phyloP scores from a whole-genome alignment of 2,329 filamentous ascomycete genomes.

The Fusarium buxicola region DNA sequence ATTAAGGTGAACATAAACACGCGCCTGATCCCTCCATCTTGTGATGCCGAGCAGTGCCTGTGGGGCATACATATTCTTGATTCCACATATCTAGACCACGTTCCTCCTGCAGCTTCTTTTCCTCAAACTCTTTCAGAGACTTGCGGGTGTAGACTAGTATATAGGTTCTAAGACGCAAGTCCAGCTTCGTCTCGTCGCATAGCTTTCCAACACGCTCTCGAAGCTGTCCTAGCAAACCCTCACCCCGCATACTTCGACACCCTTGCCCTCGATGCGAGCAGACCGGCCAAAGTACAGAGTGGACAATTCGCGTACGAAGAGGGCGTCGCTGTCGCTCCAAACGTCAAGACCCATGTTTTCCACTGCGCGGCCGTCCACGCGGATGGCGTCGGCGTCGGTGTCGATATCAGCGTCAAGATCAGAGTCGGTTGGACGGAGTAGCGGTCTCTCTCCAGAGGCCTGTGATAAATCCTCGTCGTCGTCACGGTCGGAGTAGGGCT shows the following conservation, averaged over 20 bases:
- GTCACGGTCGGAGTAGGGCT: slow-evolving; percentile 52
- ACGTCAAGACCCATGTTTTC: slow-evolving; percentile 80
- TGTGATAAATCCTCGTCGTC: slow-evolving; percentile 53
- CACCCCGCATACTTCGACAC: slow-evolving; percentile 80
- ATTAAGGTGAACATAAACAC: slow-evolving; percentile 1
- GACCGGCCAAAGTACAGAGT: slow-evolving; percentile 73
- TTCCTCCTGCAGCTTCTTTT: slow-evolving; percentile 7
- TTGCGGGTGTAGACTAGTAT: slow-evolving; percentile 34
- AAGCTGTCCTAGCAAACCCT: slow-evolving; percentile 66
- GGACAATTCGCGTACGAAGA: slow-evolving; percentile 73
- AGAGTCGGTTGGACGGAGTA: slow-evolving; percentile 38
- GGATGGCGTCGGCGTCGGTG: slow-evolving; percentile 56
- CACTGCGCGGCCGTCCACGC: slow-evolving; percentile 73
- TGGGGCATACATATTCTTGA: slow-evolving; percentile 29
- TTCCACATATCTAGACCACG: slow-evolving; percentile 26
- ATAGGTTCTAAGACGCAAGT: slow-evolving; percentile 41
- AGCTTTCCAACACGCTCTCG: slow-evolving; percentile 4
- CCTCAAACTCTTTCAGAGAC: slow-evolving; percentile 5
- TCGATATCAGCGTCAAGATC: slow-evolving; percentile 51
- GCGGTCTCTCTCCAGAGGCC: slow-evolving; percentile 44
- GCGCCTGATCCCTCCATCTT: slow-evolving; percentile 9
- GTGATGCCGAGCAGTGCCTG: slow-evolving; percentile 14
- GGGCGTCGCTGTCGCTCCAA: slow-evolving; percentile 78
- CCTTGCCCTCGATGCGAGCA: slow-evolving; percentile 73
- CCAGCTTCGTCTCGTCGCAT: slow-evolving; percentile 40